Percentiles rank a stretch among this genome's conserved stretches.
Evolutionary conservation across 2,329 filamentous ascomycete genomes (phyloP).

Genomic region (Dothidotthia symphoricarpi): DNA sequence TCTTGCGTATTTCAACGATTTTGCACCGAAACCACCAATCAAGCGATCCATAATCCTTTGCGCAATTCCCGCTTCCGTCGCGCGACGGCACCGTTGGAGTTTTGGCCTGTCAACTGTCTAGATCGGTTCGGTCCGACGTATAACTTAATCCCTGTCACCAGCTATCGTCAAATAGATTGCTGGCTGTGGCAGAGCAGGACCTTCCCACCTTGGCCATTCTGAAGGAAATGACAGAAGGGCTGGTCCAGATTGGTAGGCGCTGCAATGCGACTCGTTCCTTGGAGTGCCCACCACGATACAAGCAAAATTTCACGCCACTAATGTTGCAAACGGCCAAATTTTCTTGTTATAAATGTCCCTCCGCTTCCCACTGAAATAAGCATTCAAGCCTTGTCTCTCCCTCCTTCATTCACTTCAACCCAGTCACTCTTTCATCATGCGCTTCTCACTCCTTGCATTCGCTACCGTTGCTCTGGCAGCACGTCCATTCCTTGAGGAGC

Average conservation of each 20-base stretch:
- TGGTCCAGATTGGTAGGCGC: conserved; percentile 2
- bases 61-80: no score
- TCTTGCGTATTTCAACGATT: no score
- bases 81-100: no score
- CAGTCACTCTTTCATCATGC: conserved; percentile 22
- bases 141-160: no score
- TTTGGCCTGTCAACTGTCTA: no score
- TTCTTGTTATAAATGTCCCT: not conserved
- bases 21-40: no score
- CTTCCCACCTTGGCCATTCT: conserved; percentile 1
- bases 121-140: no score
- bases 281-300: conserved; percentile 1
- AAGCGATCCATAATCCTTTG: no score
- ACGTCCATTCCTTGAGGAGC: conserved; percentile 36
- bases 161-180: no score
- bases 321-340: not conserved
- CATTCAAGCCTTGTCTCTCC: conserved; percentile 2
- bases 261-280: not conserved
- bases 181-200: no score
- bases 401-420: conserved; percentile 4
- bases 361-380: not conserved
- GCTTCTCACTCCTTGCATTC: conserved; percentile 19
- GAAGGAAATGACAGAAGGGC: conserved; percentile 8
- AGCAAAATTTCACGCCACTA: not conserved
- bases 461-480: conserved; percentile 32